These are phyloP conservation scores for Lactuca saligna DNA, from an alignment of 129 eudicot genomes.

Conservation along the genomic window DNA sequence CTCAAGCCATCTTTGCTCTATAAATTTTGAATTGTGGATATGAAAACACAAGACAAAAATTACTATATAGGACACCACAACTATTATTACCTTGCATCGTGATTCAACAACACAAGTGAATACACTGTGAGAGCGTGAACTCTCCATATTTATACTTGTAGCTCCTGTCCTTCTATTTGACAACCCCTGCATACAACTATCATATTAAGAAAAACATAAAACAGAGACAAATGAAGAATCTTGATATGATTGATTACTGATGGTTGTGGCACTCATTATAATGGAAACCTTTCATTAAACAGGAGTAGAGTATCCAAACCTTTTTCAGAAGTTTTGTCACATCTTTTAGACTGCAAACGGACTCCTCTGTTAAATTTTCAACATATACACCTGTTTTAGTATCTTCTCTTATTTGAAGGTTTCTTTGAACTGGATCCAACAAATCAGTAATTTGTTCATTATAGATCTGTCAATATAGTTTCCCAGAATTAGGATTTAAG, in stretches of 20 bases:
- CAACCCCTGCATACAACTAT: constrained; percentile 61
- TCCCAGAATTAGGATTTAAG: constrained; percentile 17
- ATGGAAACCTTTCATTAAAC: no score
- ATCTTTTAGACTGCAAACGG: constrained; percentile 73
- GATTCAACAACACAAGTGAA: constrained; percentile 98
- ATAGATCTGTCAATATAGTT: constrained; percentile 60
- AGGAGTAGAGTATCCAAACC: constrained; percentile 35
- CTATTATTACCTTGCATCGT: constrained; percentile 72
- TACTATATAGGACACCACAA: neutral
- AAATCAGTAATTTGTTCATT: constrained; percentile 97
- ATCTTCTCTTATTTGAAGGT: constrained; percentile 95
- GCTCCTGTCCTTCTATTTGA: constrained; percentile 85
- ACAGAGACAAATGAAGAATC: neutral
- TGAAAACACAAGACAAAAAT: neutral
- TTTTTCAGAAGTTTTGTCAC: constrained; percentile 77
- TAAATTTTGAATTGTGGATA: constrained; percentile 23
- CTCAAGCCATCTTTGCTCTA: constrained; percentile 83
- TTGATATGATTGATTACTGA: neutral
- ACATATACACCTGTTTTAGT: constrained; percentile 90
- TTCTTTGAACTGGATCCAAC: constrained; percentile 75
- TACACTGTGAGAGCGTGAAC: constrained; percentile 98
- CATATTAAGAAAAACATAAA: constrained; percentile 9
- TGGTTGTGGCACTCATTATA: neutral
- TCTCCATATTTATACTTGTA: constrained; percentile 85
- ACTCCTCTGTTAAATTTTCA: constrained; percentile 85